phyloP scores from a whole-genome alignment of 2,329 filamentous ascomycete species.

The Aspergillus luchuensis region DNA sequence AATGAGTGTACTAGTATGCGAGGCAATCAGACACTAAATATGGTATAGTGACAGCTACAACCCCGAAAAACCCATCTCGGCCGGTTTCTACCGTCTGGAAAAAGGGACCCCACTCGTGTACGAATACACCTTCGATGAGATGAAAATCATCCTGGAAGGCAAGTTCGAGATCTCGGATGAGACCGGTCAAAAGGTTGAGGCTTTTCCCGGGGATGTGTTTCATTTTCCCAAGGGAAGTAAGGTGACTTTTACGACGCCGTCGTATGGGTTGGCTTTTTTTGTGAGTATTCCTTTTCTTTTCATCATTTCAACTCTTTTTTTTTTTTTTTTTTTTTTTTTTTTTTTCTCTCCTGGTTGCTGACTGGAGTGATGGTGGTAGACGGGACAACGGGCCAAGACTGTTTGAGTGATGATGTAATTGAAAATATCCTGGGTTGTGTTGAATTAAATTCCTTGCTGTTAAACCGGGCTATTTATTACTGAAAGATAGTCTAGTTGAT shows the following conservation, averaged over 20 bases:
- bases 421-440: neutral
- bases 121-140: constrained; percentile 70
- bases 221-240: constrained; percentile 67
- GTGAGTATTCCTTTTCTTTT: constrained; percentile 25
- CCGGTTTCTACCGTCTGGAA: constrained; percentile 68
- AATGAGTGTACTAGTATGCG: no score
- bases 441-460: neutral
- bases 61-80: constrained; percentile 61
- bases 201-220: constrained; percentile 66
- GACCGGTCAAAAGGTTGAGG: constrained; percentile 61
- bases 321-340: neutral
- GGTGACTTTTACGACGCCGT: constrained; percentile 66
- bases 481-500: neutral
- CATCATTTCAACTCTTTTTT: neutral
- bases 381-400: constrained; percentile 35
- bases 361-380: constrained; percentile 21
- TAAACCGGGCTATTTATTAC: neutral
- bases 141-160: constrained; percentile 73
- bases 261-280: constrained; percentile 64
- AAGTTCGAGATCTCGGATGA: constrained; percentile 66
- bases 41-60: constrained; percentile 53
- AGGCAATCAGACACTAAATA: no score
- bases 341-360: neutral
- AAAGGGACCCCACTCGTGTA: constrained; percentile 69
- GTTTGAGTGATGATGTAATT: constrained; percentile 21